phyloP scores from a whole-genome alignment of 495 filamentous ascomycete species.

The Trichoderma asperelloides region DNA sequence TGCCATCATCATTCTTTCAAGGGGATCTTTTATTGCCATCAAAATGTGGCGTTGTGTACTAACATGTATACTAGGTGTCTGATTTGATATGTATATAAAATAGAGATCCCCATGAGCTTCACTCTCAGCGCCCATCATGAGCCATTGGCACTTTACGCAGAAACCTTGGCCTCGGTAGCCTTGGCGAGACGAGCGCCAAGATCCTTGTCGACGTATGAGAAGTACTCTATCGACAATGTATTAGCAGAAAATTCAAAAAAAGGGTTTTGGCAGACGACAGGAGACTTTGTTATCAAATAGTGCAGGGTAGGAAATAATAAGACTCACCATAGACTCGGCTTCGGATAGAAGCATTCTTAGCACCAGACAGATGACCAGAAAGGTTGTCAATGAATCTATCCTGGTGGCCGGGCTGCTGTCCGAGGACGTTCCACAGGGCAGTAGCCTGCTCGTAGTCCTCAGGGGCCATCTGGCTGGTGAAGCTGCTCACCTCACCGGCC shows the following conservation, averaged over 20 bases:
- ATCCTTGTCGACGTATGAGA: neutral
- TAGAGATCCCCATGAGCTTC: no score
- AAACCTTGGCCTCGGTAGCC: neutral
- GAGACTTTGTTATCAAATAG: neutral
- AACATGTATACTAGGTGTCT: no score
- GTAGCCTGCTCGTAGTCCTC: constrained; percentile 35
- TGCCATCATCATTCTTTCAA: no score
- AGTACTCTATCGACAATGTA: neutral
- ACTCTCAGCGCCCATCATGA: neutral
- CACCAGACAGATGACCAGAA: constrained; percentile 19
- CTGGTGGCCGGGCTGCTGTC: constrained; percentile 25
- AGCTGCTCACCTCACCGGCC: constrained; percentile 16
- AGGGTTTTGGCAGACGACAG: neutral
- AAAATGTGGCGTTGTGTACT: no score
- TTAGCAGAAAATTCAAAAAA: neutral
- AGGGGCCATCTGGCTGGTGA: constrained; percentile 31
- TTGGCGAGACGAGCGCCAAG: neutral
- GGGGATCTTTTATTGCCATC: no score
- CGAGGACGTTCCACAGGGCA: constrained; percentile 29
- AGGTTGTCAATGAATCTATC: constrained; percentile 31
- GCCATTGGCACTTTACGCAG: neutral
- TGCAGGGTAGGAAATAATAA: neutral
- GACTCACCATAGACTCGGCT: constrained; percentile 19
- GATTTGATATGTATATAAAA: no score
- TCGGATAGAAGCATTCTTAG: constrained; percentile 17